A percentile compares a stretch with the other conserved stretches of the same genome.
Conservation (phyloP, 768 basidiomycete species). For the Gloeostereum incarnatum region DNA sequence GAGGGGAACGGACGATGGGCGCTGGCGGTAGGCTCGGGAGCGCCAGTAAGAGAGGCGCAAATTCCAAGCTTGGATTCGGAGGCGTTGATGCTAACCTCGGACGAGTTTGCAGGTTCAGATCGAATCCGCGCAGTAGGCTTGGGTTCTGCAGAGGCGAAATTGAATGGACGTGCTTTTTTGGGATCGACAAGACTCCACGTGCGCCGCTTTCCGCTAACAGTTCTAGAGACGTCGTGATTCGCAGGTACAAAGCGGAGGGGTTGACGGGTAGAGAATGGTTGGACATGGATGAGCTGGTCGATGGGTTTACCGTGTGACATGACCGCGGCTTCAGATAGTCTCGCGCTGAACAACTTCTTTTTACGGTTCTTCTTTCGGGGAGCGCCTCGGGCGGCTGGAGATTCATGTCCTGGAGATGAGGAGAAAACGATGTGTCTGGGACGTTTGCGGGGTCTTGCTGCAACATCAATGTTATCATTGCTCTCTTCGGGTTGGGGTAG, state of each 20-base stretch:
- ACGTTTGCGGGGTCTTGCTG: not conserved
- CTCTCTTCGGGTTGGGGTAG: not conserved
- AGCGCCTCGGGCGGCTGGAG: not conserved
- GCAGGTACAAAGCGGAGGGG: constrained; percentile 18
- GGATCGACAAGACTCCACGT: constrained; percentile 22
- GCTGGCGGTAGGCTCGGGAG: too few relatives aligned
- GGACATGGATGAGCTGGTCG: constrained; percentile 11
- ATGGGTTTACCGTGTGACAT: constrained; percentile 23
- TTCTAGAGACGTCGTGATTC: constrained; percentile 2
- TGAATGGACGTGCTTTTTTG: constrained; percentile 19
- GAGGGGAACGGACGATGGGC: too few relatives aligned
- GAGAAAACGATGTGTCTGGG: not conserved
- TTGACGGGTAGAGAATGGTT: constrained; percentile 12
- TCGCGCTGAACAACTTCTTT: constrained; percentile 16
- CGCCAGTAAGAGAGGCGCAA: too few relatives aligned
- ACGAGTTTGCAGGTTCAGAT: too few relatives aligned
- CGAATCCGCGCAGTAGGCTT: too few relatives aligned
- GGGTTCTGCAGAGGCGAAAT: constrained; percentile 2
- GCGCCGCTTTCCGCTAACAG: constrained; percentile 6
- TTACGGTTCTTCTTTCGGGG: constrained; percentile 7
- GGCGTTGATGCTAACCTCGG: too few relatives aligned
- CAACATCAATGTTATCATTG: not conserved
- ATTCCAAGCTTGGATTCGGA: too few relatives aligned
- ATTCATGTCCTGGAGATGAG: not conserved
- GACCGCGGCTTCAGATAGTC: constrained; percentile 25